Conservation (phyloP, 352 stramenopile species). For the Elongisporangium prolatum region DNA sequence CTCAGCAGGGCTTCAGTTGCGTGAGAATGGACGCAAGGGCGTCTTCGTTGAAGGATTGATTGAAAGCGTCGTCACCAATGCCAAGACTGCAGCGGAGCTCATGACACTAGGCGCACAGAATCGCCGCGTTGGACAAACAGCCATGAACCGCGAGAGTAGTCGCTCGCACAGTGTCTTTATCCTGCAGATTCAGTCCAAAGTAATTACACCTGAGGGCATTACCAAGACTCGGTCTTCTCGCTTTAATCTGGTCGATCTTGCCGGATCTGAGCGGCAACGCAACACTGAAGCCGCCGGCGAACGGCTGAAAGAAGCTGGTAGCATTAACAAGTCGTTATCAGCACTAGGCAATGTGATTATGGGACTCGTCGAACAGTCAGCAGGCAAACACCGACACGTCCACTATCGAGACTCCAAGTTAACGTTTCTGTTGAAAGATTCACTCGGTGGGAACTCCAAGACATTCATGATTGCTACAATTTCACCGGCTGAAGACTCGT, state of each 20-base stretch:
- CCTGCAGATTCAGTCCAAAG: conserved; percentile 67
- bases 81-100: conserved; percentile 60
- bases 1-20: conserved; percentile 47
- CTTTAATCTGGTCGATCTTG: conserved; percentile 98
- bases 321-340: conserved; percentile 96
- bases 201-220: conserved; percentile 45
- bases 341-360: conserved; percentile 95
- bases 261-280: conserved; percentile 95
- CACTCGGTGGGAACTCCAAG: conserved; percentile 81
- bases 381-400: conserved; percentile 76
- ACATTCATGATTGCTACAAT: conserved; percentile 86
- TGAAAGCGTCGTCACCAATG: conserved; percentile 63
- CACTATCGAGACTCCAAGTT: conserved; percentile 86
- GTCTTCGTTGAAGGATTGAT: conserved; percentile 77
- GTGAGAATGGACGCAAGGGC: conserved; percentile 68
- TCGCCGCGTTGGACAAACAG: conserved; percentile 71
- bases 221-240: conserved; percentile 81
- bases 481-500: conserved; percentile 79
- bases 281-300: conserved; percentile 94
- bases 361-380: conserved; percentile 75
- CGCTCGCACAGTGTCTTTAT: conserved; percentile 86
- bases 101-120: conserved; percentile 77
- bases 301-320: conserved; percentile 94
- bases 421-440: conserved; percentile 83
- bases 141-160: conserved; percentile 85